Evolutionary conservation across 148 eudicot genomes (phyloP), one percentile per base, ranked within the genome.

Genomic region (Camellia sinensis): DNA sequence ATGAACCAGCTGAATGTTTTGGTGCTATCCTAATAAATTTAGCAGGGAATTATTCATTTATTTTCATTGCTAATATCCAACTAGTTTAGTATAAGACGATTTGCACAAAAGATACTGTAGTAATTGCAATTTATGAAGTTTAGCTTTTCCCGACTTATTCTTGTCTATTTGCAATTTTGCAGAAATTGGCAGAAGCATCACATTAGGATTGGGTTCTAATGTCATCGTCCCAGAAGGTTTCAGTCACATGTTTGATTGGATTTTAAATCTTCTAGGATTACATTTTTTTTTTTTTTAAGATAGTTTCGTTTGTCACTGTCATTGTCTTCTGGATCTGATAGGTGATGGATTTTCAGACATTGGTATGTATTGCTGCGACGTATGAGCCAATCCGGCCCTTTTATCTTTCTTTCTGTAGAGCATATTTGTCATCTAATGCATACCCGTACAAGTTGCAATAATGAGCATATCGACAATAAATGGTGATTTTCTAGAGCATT

Each of bases 141-240:
- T 19, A 18, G 54, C 5, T 68, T 75, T 44, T 61, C 54, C 41
- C 46, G 59, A 76, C 15, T 76, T 54, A 60, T 61, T n/a, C 17
- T 75, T 21, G 59, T 18, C 17, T 73, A 1, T 67, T 18, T 56
- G 80, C 86, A 85, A 82, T 0, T 67, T 18, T 54, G 78, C 86
- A 85, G 84, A 77, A 73, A 70, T 75, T 78, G 84, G 90, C 52
- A 11, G 91, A 89, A 74, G 92, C 91, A 60, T 71, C 85, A 71
- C 87, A 90, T 9, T 90, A 90, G 78, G 84, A 48, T 75, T 56
- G 62, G 18, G 44, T 52, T 73, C 19, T 12, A 57, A 17, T 63
- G 57, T 66, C 45, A 46, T 67, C 52, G 3, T 70, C 10, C 1
- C 43, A 48, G 80, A 75, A 41, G 69, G 52, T 5, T 29, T 66